Conservation (phyloP, 2,329 filamentous ascomycete species). For the Verticillium dahliae region DNA sequence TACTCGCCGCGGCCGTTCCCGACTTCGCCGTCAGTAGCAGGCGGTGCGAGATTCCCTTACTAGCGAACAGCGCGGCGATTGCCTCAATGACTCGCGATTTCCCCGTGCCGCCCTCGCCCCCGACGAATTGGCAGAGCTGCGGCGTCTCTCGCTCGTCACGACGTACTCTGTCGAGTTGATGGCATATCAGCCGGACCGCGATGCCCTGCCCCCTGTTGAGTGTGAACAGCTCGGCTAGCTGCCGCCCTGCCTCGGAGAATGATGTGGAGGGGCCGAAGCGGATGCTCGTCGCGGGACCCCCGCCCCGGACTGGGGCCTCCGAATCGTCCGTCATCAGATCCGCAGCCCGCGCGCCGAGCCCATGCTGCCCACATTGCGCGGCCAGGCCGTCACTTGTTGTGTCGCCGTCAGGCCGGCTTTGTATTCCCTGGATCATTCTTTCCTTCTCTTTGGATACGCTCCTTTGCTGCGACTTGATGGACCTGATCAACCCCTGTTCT, state of each 20-base stretch:
- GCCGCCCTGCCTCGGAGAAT: slow-evolving; percentile 1
- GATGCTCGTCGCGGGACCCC: background rate
- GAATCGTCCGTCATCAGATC: too few species aligned
- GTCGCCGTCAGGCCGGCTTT: too few species aligned
- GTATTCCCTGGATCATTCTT: too few species aligned
- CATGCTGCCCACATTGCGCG: too few species aligned
- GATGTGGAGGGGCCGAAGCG: slow-evolving; percentile 3
- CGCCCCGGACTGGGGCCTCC: too few species aligned
- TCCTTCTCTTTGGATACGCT: too few species aligned
- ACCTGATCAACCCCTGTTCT: too few species aligned
- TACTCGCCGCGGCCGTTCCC: slow-evolving; percentile 2
- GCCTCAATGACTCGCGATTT: slow-evolving; percentile 8
- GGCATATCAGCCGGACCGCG: slow-evolving; percentile 6
- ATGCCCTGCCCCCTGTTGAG: slow-evolving; percentile 1
- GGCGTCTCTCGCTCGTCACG: background rate
- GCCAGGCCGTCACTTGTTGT: too few species aligned
- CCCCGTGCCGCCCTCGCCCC: slow-evolving; percentile 6
- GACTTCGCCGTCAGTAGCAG: slow-evolving; percentile 7
- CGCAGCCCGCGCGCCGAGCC: too few species aligned
- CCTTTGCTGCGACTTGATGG: too few species aligned
- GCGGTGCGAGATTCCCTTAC: background rate
- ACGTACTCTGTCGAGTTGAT: slow-evolving; percentile 4
- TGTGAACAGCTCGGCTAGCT: background rate
- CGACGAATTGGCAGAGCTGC: slow-evolving; percentile 10
- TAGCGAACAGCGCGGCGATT: slow-evolving; percentile 1